phyloP scores from a whole-genome alignment of 768 basidiomycete species.

The Chiua virens region DNA sequence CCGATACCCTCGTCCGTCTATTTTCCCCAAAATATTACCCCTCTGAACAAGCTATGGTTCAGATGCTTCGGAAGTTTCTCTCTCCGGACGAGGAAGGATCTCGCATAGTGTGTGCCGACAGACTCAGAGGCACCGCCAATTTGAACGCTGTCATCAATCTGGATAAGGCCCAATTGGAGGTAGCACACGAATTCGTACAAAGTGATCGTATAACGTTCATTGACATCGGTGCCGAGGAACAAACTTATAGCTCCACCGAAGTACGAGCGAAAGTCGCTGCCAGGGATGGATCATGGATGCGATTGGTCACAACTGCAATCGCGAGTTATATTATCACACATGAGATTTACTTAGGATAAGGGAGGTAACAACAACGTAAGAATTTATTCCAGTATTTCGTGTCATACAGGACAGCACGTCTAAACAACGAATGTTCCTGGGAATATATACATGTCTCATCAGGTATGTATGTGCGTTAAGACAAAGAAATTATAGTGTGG shows the following conservation, averaged over 20 bases:
- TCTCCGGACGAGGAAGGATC: conserved; percentile 54
- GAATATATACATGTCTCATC: conserved; percentile 5
- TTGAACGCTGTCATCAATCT: conserved; percentile 14
- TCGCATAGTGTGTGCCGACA: conserved; percentile 64
- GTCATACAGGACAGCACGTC: conserved; percentile 1
- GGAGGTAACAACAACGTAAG: conserved; percentile 1
- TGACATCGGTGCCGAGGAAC: conserved; percentile 57
- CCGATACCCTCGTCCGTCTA: conserved; percentile 83
- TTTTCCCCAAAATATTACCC: conserved; percentile 75
- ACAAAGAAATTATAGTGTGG: conserved; percentile 33
- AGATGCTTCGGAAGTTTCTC: conserved; percentile 58
- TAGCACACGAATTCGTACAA: conserved; percentile 51
- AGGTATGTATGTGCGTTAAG: neutral
- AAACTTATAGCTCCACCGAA: conserved; percentile 66
- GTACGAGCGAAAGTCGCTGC: conserved; percentile 43
- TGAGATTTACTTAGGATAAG: conserved; percentile 40
- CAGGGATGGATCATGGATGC: conserved; percentile 41
- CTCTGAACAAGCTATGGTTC: conserved; percentile 51
- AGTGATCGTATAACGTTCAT: conserved; percentile 55
- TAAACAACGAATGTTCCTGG: neutral
- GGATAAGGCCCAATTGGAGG: conserved; percentile 26
- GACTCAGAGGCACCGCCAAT: conserved; percentile 37
- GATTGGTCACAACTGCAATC: conserved; percentile 46
- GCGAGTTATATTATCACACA: conserved; percentile 52
- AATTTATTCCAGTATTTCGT: conserved; percentile 13